phyloP scores from a whole-genome alignment of 1,139 yeast species.

The Groenewaldozyma auringiensis region DNA sequence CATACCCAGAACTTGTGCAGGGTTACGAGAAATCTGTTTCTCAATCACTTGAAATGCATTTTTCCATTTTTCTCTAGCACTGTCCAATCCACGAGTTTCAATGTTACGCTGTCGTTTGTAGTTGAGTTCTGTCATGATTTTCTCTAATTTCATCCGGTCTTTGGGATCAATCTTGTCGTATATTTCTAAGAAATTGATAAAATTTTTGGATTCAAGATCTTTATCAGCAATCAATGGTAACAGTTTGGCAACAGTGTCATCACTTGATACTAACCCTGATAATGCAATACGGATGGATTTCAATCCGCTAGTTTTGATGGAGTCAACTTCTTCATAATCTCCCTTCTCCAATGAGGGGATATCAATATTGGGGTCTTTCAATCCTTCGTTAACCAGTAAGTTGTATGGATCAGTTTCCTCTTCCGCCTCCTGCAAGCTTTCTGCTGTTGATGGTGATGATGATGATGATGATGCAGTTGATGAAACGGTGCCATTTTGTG shows the following conservation, averaged over 20 bases:
- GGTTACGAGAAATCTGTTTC: constrained; percentile 5
- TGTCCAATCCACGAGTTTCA: constrained; percentile 74
- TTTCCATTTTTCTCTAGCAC: constrained; percentile 84
- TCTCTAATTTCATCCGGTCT: constrained; percentile 52
- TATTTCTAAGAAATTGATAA: constrained; percentile 58
- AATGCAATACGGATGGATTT: constrained; percentile 74
- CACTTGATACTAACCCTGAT: constrained; percentile 42
- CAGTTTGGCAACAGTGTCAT: constrained; percentile 17
- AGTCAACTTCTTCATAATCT: constrained; percentile 45
- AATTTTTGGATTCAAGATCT: constrained; percentile 33
- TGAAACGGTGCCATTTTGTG: background rate
- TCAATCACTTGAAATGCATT: constrained; percentile 43
- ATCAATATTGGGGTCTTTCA: constrained; percentile 4
- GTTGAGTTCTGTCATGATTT: constrained; percentile 59
- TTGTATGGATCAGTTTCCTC: background rate
- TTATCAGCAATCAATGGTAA: constrained; percentile 30
- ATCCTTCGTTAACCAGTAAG: background rate
- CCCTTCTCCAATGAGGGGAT: constrained; percentile 38
- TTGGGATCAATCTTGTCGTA: constrained; percentile 42
- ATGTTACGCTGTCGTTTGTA: constrained; percentile 65
- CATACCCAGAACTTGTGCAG: constrained; percentile 7
- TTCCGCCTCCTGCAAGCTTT: background rate
- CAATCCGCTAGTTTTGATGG: constrained; percentile 76
- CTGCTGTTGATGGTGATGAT: background rate
- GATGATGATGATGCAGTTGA: no score